These are phyloP conservation scores for Penicillium crustosum DNA, from an alignment of 2,329 filamentous ascomycete species.

Conservation along the genomic window DNA sequence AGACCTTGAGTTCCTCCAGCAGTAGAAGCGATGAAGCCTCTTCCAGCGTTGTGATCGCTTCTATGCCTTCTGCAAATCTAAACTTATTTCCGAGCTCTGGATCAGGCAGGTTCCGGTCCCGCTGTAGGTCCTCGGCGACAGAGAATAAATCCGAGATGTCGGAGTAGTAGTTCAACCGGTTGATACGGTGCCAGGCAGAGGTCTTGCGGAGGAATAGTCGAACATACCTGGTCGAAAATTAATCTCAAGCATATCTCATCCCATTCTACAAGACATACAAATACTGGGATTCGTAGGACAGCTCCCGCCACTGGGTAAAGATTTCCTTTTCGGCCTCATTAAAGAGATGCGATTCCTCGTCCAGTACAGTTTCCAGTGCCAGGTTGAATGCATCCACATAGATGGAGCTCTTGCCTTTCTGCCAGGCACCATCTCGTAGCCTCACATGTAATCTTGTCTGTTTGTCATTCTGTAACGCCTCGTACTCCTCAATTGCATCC, in stretches of 20 bases:
- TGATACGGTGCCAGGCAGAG: constrained; percentile 83
- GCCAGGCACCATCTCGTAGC: constrained; percentile 63
- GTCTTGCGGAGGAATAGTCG: constrained; percentile 90
- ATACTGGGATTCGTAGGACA: constrained; percentile 87
- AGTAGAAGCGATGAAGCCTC: constrained; percentile 78
- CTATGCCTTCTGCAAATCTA: constrained; percentile 76
- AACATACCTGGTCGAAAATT: constrained; percentile 65
- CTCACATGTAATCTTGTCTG: constrained; percentile 49
- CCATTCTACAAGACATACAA: constrained; percentile 59
- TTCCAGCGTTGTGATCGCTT: constrained; percentile 73
- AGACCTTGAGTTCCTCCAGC: constrained; percentile 80
- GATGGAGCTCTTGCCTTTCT: constrained; percentile 78
- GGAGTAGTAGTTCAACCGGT: constrained; percentile 72
- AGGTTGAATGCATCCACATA: constrained; percentile 98
- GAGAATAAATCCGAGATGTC: constrained; percentile 74
- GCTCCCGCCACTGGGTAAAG: constrained; percentile 70
- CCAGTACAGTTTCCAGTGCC: constrained; percentile 81
- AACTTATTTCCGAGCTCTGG: constrained; percentile 59
- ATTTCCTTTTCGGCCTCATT: constrained; percentile 73
- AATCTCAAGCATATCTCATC: neutral
- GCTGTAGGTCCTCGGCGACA: constrained; percentile 67
- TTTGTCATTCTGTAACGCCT: constrained; percentile 58
- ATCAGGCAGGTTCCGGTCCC: constrained; percentile 56
- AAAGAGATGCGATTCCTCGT: constrained; percentile 86
- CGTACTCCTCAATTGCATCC: constrained; percentile 76